Evolutionary conservation across 2,329 filamentous ascomycete genomes (phyloP).

Genomic region (Leptodontidium sp.): DNA sequence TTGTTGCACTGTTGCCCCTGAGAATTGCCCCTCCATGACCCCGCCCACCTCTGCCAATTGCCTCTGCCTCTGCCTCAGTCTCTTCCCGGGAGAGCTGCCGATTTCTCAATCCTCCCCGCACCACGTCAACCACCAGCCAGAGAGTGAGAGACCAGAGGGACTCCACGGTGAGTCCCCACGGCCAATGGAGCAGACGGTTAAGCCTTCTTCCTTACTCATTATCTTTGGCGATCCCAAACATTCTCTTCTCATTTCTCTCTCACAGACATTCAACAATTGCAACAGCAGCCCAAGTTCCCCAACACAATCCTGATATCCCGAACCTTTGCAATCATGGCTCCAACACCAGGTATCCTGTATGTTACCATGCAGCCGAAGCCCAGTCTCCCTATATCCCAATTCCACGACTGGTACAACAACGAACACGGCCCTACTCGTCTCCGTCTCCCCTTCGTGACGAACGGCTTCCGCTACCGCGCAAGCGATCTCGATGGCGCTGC

Average conservation of each 20-base stretch:
- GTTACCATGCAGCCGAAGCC: conserved; percentile 84
- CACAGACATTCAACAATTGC: not conserved
- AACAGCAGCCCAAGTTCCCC: not conserved
- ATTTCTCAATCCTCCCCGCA: conserved; percentile 4
- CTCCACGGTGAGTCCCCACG: conserved; percentile 4
- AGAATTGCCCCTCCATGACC: conserved; percentile 12
- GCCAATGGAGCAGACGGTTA: not conserved
- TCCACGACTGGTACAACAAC: conserved; percentile 95
- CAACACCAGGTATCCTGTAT: conserved; percentile 73
- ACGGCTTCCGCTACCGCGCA: conserved; percentile 81
- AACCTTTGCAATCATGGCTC: conserved; percentile 29
- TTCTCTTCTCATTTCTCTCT: not conserved
- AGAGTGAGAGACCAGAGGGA: not conserved
- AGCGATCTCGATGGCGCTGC: conserved; percentile 58
- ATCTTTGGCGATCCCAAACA: not conserved
- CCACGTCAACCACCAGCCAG: not conserved
- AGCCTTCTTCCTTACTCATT: conserved; percentile 9
- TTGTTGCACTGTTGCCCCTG: not conserved
- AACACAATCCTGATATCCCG: not conserved
- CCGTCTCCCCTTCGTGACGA: conserved; percentile 75
- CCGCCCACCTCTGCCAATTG: not conserved
- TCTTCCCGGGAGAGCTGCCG: conserved; percentile 15
- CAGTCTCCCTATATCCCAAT: conserved; percentile 68
- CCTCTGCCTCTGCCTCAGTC: too few relatives aligned
- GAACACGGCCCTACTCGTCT: conserved; percentile 87